These are phyloP conservation scores for Pulveroboletus sp. DNA, from an alignment of 768 basidiomycete genomes.

Conservation along the genomic window DNA sequence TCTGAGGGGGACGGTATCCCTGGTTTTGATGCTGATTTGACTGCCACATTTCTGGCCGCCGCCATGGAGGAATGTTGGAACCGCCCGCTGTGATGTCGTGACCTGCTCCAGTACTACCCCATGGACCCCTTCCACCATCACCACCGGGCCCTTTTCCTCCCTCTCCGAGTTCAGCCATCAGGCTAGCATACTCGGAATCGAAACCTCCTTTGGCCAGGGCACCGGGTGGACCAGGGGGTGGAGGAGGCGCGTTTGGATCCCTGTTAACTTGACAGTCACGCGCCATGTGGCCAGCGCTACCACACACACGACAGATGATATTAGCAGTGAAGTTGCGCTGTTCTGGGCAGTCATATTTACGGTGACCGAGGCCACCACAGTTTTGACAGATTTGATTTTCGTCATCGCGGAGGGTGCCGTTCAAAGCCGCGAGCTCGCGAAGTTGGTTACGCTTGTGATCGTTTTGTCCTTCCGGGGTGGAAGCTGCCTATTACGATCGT, in stretches of 20 bases:
- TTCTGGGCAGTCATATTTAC: slow-evolving; percentile 99
- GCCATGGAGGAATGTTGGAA: slow-evolving; percentile 85
- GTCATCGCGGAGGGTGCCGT: slow-evolving; percentile 98
- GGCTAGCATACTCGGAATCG: slow-evolving; percentile 94
- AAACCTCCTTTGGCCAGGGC: slow-evolving; percentile 68
- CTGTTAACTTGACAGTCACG: slow-evolving; percentile 94
- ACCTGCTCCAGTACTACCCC: slow-evolving; percentile 65
- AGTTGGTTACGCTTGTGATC: slow-evolving; percentile 99
- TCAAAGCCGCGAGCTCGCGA: slow-evolving; percentile 93
- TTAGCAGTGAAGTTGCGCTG: slow-evolving; percentile 98
- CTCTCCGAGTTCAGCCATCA: slow-evolving; percentile 99
- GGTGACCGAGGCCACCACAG: slow-evolving; percentile 88
- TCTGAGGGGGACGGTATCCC: slow-evolving; percentile 69
- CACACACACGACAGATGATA: slow-evolving; percentile 98
- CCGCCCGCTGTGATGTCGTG: slow-evolving; percentile 56
- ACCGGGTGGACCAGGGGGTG: slow-evolving; percentile 35
- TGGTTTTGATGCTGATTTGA: slow-evolving; percentile 50
- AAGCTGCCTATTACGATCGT: slow-evolving; percentile 70
- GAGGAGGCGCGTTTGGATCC: slow-evolving; percentile 72
- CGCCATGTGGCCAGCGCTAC: slow-evolving; percentile 98
- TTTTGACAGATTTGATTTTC: slow-evolving; percentile 99
- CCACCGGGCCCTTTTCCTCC: slow-evolving; percentile 51
- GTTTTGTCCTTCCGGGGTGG: slow-evolving; percentile 98
- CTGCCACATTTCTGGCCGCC: slow-evolving; percentile 85
- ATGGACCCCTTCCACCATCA: slow-evolving; percentile 52